A percentile compares a stretch with the other conserved stretches of the same genome.
Conservation (phyloP, 2,329 filamentous ascomycete genomes). For the Pseudocercospora macadamiae region DNA sequence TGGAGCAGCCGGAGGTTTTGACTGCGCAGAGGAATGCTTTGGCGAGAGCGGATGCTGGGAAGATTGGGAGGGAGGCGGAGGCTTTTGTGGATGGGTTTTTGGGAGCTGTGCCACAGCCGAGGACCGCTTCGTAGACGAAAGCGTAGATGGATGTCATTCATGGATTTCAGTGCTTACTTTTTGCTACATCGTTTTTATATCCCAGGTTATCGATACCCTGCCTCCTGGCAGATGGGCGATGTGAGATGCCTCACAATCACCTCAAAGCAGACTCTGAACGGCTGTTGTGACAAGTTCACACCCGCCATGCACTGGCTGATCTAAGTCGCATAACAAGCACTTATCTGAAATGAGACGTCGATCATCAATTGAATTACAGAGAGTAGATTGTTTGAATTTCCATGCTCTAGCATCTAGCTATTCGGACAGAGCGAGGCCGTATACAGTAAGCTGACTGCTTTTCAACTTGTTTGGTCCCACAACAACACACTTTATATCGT, state of each 20-base stretch:
- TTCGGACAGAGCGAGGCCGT: slow-evolving; percentile 17
- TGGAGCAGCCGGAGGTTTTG: slow-evolving; percentile 77
- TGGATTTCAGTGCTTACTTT: no score
- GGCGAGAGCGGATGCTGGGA: slow-evolving; percentile 63
- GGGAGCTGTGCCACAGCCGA: not conserved
- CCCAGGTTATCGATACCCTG: no score
- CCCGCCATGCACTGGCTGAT: no score
- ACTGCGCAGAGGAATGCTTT: slow-evolving; percentile 71
- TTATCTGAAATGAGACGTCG: no score
- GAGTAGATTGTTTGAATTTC: slow-evolving; percentile 22
- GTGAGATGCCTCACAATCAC: no score
- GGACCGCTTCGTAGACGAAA: no score
- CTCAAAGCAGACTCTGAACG: no score
- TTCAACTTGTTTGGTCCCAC: slow-evolving; percentile 1
- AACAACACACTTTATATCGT: slow-evolving; percentile 16
- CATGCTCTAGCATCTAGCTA: slow-evolving; percentile 20
- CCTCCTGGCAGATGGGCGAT: no score
- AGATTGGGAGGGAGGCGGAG: slow-evolving; percentile 66
- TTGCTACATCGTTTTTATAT: no score
- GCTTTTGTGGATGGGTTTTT: slow-evolving; percentile 50
- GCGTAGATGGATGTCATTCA: not conserved
- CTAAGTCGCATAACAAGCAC: no score
- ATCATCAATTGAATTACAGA: slow-evolving; percentile 12
- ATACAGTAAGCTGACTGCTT: slow-evolving; percentile 14
- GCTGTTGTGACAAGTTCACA: no score